Conservation (phyloP, 352 stramenopile species). For the Globisporangium uncinulatum region DNA sequence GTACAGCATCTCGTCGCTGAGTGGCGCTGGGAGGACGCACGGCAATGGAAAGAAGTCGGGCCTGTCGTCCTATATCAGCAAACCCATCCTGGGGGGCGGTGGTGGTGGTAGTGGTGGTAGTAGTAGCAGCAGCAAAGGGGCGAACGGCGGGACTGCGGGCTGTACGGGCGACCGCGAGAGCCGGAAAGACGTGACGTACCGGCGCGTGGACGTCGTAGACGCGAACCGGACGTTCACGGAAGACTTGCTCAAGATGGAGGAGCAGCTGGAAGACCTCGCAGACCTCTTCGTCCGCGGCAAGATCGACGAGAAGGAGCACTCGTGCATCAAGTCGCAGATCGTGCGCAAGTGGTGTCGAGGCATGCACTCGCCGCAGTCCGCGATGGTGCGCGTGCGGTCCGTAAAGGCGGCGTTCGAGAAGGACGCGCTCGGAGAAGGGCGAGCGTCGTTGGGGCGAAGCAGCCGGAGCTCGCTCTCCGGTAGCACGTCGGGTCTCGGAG, state of each 20-base stretch:
- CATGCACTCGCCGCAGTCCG: constrained; percentile 72
- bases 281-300: constrained; percentile 70
- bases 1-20: constrained; percentile 35
- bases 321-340: constrained; percentile 79
- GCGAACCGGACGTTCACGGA: constrained; percentile 59
- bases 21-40: constrained; percentile 22
- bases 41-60: constrained; percentile 16
- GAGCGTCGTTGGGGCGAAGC: constrained; percentile 13
- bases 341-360: constrained; percentile 78
- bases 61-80: constrained; percentile 66
- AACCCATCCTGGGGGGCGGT: constrained; percentile 35
- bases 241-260: constrained; percentile 75
- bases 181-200: constrained; percentile 49
- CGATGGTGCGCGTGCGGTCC: constrained; percentile 61
- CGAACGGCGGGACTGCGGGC: constrained; percentile 7
- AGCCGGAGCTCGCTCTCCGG: constrained; percentile 20
- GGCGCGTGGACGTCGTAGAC: constrained; percentile 65
- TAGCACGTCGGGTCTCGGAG: constrained; percentile 16
- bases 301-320: constrained; percentile 82
- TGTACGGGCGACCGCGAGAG: constrained; percentile 32
- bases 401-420: constrained; percentile 48
- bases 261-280: constrained; percentile 65
- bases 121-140: constrained; percentile 8
- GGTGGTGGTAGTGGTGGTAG: not conserved
- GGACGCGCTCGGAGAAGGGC: constrained; percentile 11